These are phyloP conservation scores for Pythium phragmitis DNA, from an alignment of 352 stramenopile species.

Conservation along the genomic window DNA sequence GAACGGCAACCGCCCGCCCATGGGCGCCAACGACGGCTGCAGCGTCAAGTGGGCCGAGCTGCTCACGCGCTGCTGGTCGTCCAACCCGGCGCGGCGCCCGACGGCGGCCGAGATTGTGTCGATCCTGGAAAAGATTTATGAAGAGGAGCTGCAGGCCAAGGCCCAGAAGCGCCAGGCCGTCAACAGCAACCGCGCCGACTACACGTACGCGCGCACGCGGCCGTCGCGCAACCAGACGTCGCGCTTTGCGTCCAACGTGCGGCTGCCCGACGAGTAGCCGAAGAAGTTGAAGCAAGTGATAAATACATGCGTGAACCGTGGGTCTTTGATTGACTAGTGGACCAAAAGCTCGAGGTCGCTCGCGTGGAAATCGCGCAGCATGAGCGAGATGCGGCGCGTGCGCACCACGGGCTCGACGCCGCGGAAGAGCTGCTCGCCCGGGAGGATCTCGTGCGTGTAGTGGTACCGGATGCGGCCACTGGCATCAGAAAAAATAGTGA, in stretches of 20 bases:
- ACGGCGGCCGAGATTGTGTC: slow-evolving; percentile 81
- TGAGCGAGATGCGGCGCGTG: slow-evolving; percentile 81
- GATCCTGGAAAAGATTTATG: slow-evolving; percentile 76
- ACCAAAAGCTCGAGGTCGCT: slow-evolving; percentile 30
- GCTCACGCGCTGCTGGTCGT: slow-evolving; percentile 82
- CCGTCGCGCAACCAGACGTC: slow-evolving; percentile 47
- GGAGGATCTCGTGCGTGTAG: slow-evolving; percentile 87
- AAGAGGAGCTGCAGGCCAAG: slow-evolving; percentile 61
- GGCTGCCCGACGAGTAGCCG: slow-evolving; percentile 28
- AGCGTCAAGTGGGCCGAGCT: slow-evolving; percentile 85
- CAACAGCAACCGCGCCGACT: slow-evolving; percentile 81
- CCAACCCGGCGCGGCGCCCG: slow-evolving; percentile 66
- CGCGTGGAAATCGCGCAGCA: slow-evolving; percentile 71
- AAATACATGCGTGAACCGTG: too few species aligned
- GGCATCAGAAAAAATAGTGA: neutral
- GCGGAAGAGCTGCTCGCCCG: slow-evolving; percentile 56
- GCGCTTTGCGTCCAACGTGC: slow-evolving; percentile 73
- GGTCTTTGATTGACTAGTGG: slow-evolving; percentile 1
- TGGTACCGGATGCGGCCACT: slow-evolving; percentile 78
- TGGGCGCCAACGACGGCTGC: slow-evolving; percentile 66
- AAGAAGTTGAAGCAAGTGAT: too few species aligned
- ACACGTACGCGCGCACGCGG: slow-evolving; percentile 65
- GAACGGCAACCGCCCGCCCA: slow-evolving; percentile 65
- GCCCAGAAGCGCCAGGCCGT: slow-evolving; percentile 66
- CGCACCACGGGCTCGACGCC: slow-evolving; percentile 55